A percentile compares a stretch with the other conserved stretches of the same genome.
Conservation (phyloP, 2,329 filamentous ascomycete genomes). For the Aspergillus jensenii region DNA sequence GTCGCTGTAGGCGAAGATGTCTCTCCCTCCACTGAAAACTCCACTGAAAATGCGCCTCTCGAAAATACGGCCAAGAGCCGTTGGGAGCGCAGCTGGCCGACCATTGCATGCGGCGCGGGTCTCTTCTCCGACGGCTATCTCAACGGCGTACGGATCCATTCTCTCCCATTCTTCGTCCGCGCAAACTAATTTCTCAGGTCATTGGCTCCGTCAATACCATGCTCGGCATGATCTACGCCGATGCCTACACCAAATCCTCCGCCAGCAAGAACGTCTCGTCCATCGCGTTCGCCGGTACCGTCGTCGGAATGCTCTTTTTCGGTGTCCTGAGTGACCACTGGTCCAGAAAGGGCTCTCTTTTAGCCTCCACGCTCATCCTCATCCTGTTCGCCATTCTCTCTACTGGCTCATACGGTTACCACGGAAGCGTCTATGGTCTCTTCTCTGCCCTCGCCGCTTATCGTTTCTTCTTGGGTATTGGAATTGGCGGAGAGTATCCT, state of each 20-base stretch:
- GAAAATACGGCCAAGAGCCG: conserved; percentile 28
- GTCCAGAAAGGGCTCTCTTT: conserved; percentile 78
- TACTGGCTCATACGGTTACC: conserved; percentile 72
- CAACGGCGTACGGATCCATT: conserved; percentile 63
- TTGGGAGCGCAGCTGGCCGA: conserved; percentile 65
- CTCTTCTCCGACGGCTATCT: conserved; percentile 91
- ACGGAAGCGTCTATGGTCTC: conserved; percentile 67
- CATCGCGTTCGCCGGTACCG: conserved; percentile 84
- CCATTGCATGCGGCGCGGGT: conserved; percentile 84
- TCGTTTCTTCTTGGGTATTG: conserved; percentile 77
- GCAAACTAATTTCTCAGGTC: conserved; percentile 49
- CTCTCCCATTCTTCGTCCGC: not conserved
- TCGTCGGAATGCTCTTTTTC: conserved; percentile 77
- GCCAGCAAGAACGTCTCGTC: conserved; percentile 74
- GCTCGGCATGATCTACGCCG: conserved; percentile 66
- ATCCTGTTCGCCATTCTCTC: conserved; percentile 80
- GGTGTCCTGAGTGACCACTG: conserved; percentile 80
- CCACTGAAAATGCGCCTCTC: not conserved
- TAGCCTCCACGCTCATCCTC: conserved; percentile 78
- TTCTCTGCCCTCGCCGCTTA: conserved; percentile 79
- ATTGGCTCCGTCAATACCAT: conserved; percentile 86
- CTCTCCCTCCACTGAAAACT: not conserved
- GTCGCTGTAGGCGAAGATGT: not conserved
- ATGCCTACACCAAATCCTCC: conserved; percentile 65
- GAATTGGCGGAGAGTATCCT: conserved; percentile 65